Evolutionary conservation across 192 early-diverging fungal species (phyloP).

Genomic region (Linderina pennispora): DNA sequence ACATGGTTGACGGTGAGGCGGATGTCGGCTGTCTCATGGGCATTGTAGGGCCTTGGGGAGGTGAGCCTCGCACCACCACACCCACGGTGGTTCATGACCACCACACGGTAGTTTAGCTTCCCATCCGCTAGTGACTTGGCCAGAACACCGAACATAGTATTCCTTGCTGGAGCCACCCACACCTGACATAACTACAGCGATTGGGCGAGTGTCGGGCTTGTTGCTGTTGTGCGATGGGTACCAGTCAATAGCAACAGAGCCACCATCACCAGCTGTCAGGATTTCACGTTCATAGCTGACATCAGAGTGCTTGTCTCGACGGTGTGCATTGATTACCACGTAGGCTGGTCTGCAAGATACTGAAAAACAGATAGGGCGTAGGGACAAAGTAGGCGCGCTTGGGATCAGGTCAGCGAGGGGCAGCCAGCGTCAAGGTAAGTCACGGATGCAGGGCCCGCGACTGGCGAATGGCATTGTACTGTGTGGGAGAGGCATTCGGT

Average conservation of each 20-base stretch:
- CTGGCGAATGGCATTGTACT: neutral
- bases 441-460: neutral
- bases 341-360: slow-evolving; percentile 63
- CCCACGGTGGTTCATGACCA: slow-evolving; percentile 49
- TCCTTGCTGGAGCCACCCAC: slow-evolving; percentile 82
- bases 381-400: slow-evolving; percentile 48
- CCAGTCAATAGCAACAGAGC: slow-evolving; percentile 77
- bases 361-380: slow-evolving; percentile 58
- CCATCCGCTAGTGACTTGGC: slow-evolving; percentile 25
- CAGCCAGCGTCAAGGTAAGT: slow-evolving; percentile 15
- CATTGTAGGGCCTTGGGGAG: slow-evolving; percentile 69
- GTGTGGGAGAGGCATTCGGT: neutral
- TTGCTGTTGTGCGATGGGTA: slow-evolving; percentile 37
- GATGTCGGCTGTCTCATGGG: slow-evolving; percentile 66
- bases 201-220: slow-evolving; percentile 50
- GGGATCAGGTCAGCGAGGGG: slow-evolving; percentile 41
- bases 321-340: slow-evolving; percentile 28
- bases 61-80: slow-evolving; percentile 36
- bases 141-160: slow-evolving; percentile 66
- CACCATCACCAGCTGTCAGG: slow-evolving; percentile 60
- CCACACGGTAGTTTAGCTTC: slow-evolving; percentile 53
- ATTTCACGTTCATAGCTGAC: slow-evolving; percentile 28
- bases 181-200: slow-evolving; percentile 70
- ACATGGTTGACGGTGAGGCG: neutral
- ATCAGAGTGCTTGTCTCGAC: slow-evolving; percentile 4